A percentile compares a stretch with the other conserved stretches of the same genome.
These are phyloP conservation scores for Podila epigama DNA, from an alignment of 192 early-diverging fungal species.

Conservation along the genomic window DNA sequence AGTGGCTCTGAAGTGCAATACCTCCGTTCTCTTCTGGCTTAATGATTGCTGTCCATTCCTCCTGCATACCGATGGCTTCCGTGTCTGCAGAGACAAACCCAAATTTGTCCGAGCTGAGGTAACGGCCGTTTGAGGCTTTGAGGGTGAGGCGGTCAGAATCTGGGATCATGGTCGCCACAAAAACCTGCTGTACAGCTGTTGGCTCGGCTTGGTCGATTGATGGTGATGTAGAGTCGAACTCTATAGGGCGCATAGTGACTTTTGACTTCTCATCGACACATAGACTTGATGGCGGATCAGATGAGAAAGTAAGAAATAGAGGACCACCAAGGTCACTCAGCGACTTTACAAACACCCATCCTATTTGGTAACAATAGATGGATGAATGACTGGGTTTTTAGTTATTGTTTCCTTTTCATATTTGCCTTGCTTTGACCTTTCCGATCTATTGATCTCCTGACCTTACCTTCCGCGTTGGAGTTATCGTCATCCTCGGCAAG, in stretches of 20 bases:
- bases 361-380: slow-evolving; percentile 27
- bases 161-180: slow-evolving; percentile 70
- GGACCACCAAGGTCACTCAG: slow-evolving; percentile 75
- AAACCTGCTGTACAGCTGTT: slow-evolving; percentile 66
- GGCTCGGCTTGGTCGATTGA: slow-evolving; percentile 57
- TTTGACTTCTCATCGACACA: slow-evolving; percentile 55
- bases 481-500: slow-evolving; percentile 47
- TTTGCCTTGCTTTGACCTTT: neutral
- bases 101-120: slow-evolving; percentile 80
- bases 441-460: neutral
- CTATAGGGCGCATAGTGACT: slow-evolving; percentile 53
- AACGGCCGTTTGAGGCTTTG: slow-evolving; percentile 69
- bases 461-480: slow-evolving; percentile 34
- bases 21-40: slow-evolving; percentile 66
- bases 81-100: slow-evolving; percentile 73
- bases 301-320: slow-evolving; percentile 69
- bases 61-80: slow-evolving; percentile 81
- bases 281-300: slow-evolving; percentile 66
- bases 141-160: slow-evolving; percentile 62
- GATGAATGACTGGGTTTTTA: neutral
- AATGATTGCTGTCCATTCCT: slow-evolving; percentile 77
- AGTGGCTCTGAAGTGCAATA: slow-evolving; percentile 66
- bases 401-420: slow-evolving; percentile 1
- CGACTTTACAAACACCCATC: slow-evolving; percentile 69
- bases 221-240: slow-evolving; percentile 1